Base-by-base conservation (phyloP, 2,329 filamentous ascomycete genomes). In the Exophiala xenobiotica region DNA sequence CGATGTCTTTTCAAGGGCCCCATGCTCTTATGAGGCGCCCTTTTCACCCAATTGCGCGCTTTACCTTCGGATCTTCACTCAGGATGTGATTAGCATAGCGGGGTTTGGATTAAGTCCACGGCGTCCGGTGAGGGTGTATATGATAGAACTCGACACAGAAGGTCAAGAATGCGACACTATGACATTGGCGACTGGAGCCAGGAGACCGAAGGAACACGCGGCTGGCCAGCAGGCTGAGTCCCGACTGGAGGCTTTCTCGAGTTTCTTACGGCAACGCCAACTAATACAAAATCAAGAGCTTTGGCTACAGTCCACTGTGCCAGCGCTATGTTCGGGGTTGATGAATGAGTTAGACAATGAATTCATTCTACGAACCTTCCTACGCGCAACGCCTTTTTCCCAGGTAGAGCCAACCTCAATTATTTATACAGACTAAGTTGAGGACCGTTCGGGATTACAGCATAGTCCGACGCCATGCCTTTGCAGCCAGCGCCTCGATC, bases 381-480 rank as follows among this genome's bases (percentile, higher is more conserved):
- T 6, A 5, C 19, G 7, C 19, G 18, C 19, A n/a, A 39, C 14
- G 7, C 37, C 37, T 12, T 39, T 3, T 9, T 9, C 23, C 23
- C 8, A 11, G 20, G 3, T 9, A 42, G 22, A 22, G 39, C 6
- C 39, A 6, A 24, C 1, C 26, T 22, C n/a, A 22, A 2, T 3
- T 43, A 27, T 41, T 37, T 56, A 53, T 46, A 47, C 22, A n/a
- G 24, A n/a, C 27, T 26, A 6, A n/a, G 19, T 14, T 26, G 26
- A 24, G 19, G n/a, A n/a, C n/a, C n/a, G n/a, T n/a, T 20, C 6
- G 8, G 33, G 14, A 22, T 54, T 46, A 96, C 61, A 95, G 70
- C 93, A 99, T 97, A 14, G 80, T 83, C 70, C 87, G 90, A 67
- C 93, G 86, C 93, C 93, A 97, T 3, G 83, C 86, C 67, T 85